Evolutionary conservation across 768 basidiomycete species (phyloP).

Genomic region (Imleria badia): DNA sequence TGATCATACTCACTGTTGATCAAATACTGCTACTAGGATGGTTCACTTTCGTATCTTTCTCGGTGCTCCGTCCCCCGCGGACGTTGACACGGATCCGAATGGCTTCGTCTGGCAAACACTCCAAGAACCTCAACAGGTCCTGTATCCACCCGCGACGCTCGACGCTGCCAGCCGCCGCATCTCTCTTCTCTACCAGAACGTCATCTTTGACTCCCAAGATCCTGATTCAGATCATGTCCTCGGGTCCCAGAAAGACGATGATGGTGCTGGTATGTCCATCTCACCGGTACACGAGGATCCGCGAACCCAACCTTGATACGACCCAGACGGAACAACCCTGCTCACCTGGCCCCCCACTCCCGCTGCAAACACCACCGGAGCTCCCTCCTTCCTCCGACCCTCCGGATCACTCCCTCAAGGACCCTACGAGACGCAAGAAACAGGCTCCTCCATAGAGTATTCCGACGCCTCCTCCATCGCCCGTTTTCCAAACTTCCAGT

Average conservation of each 20-base stretch:
- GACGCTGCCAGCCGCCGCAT: constrained; percentile 69
- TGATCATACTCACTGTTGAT: too few species aligned
- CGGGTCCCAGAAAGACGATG: constrained; percentile 15
- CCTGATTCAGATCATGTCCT: constrained; percentile 27
- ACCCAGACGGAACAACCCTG: constrained; percentile 46
- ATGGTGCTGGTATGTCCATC: constrained; percentile 12
- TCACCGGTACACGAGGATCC: constrained; percentile 3
- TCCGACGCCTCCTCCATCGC: constrained; percentile 36
- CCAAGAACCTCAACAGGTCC: constrained; percentile 15
- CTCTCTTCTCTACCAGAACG: constrained; percentile 66
- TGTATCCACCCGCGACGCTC: constrained; percentile 50
- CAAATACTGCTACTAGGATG: too few species aligned
- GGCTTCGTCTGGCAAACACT: constrained; percentile 48
- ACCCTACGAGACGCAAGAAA: constrained; percentile 43
- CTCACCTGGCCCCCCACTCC: constrained; percentile 60
- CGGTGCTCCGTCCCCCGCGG: constrained; percentile 40
- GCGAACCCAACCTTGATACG: not conserved
- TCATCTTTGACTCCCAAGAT: constrained; percentile 59
- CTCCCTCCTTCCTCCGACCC: constrained; percentile 25
- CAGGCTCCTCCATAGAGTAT: constrained; percentile 47
- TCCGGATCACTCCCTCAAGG: constrained; percentile 24
- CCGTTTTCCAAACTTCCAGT: constrained; percentile 71
- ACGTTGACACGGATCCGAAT: constrained; percentile 34
- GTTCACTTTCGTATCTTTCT: not conserved
- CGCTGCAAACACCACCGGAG: constrained; percentile 15